Evolutionary conservation across 345 rosid genomes (phyloP).

Genomic region (Dipteronia sinensis): DNA sequence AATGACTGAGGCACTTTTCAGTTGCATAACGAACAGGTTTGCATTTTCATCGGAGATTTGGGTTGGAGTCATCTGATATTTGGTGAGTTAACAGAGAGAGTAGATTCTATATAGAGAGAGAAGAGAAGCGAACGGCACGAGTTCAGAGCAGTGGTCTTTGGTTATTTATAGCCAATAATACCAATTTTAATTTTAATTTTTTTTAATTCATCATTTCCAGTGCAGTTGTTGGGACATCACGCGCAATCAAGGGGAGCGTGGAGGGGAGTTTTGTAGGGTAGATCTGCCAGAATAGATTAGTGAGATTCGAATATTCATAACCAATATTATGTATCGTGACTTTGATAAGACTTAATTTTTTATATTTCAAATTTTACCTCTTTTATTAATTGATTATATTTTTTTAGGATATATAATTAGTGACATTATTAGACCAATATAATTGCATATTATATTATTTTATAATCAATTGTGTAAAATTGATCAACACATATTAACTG

Average conservation of each 20-base stretch:
- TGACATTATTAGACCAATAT: too few species aligned
- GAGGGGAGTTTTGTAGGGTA: background rate
- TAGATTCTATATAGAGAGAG: background rate
- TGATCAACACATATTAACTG: too few species aligned
- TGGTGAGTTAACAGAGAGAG: background rate
- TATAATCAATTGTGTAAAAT: too few species aligned
- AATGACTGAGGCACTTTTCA: conserved; percentile 70
- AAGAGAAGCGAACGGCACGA: conserved; percentile 11
- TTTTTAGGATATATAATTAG: too few species aligned
- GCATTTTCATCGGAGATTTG: conserved; percentile 72
- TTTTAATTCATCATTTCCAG: background rate
- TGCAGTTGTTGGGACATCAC: background rate
- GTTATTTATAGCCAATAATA: conserved; percentile 15
- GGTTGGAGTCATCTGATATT: conserved; percentile 51
- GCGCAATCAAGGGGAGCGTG: background rate
- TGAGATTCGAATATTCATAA: too few species aligned
- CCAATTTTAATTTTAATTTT: background rate
- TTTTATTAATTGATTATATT: too few species aligned
- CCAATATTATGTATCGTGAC: too few species aligned
- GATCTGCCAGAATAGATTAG: background rate
- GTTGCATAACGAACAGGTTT: conserved; percentile 68
- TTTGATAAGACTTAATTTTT: too few species aligned
- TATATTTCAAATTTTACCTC: too few species aligned
- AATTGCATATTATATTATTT: too few species aligned
- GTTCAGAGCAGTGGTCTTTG: background rate